phyloP scores from a whole-genome alignment of 192 early-diverging fungal species.

The Cetraspora pellucida region DNA sequence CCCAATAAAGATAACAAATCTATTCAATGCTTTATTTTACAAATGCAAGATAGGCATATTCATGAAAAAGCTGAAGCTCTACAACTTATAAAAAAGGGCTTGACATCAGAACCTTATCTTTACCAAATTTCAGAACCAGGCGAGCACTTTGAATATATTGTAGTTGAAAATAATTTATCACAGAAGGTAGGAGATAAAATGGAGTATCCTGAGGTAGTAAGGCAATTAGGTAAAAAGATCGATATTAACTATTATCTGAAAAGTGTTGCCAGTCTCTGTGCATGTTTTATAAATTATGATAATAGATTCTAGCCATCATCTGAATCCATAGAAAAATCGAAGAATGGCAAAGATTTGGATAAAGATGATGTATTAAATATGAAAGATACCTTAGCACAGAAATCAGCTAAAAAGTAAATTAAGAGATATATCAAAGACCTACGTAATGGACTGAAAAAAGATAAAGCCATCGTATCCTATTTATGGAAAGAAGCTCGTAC shows the following conservation, averaged over 20 bases:
- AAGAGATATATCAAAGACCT: slow-evolving; percentile 15
- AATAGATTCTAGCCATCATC: background rate
- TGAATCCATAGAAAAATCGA: background rate
- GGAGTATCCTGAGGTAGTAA: background rate
- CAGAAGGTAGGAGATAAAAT: background rate
- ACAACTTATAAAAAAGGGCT: slow-evolving; percentile 2
- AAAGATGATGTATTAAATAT: background rate
- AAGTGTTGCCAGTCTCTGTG: background rate
- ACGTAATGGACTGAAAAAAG: slow-evolving; percentile 13
- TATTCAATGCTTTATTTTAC: background rate
- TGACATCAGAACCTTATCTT: background rate
- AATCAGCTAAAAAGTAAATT: slow-evolving; percentile 13
- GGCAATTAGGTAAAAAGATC: background rate
- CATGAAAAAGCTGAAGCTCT: background rate
- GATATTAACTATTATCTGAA: slow-evolving; percentile 1
- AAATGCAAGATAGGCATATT: too few relatives aligned
- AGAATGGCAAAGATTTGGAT: too few relatives aligned
- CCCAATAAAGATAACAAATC: background rate
- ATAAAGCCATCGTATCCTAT: slow-evolving; percentile 16
- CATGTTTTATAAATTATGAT: slow-evolving; percentile 1
- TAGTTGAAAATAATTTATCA: background rate
- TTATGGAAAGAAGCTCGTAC: background rate
- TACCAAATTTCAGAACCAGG: background rate
- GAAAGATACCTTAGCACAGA: background rate
- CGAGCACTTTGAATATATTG: background rate